Evolutionary conservation across 2,329 filamentous ascomycete genomes (phyloP), one percentile per base, ranked within the genome.

Genomic region (Neopestalotiopsis clavispora): DNA sequence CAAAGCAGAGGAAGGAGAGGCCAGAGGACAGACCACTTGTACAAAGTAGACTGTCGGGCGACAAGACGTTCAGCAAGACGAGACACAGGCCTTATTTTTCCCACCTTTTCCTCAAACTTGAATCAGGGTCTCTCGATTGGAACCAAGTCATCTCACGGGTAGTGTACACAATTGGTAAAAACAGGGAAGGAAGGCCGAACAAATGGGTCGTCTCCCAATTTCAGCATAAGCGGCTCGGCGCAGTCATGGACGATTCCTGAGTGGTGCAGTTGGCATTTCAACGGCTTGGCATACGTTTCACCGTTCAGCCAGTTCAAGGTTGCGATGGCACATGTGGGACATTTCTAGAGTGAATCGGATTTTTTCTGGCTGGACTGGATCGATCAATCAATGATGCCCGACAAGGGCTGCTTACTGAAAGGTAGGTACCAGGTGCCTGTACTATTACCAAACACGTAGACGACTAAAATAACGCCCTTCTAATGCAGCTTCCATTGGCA

Each of bases 221-320:
- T 66, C 42, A 66, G 17, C 23, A 38, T 13, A 52, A 52, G 65
- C 52, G 65, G 30, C 65, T 59, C 65, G 65, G 56, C 65, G 65
- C 56, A 45, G 65, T 45, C 52, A 67, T 67, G 60, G 65, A 56
- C 23, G 52, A 14, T 14, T 34, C 17, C 52, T 67, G 52, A 67
- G 23, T 67, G 65, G 65, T 49, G 30, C 52, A 42, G 56, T 60
- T 67, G 52, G 38, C 65, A 67, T 60, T 59, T 59, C 65, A 67
- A 34, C 56, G 65, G 45, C 65, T 67, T 67, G 65, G 65, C 65
- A 23, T 67, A 67, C 52, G 65, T 67, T 67, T 67, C 65, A 67
- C 45, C 42, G 30, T 66, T 38, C 63, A 17, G 28, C 63, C 63
- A 45, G 32, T 66, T 38, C 45, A 34, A 57, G 62, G 63, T 57